These are phyloP conservation scores for Metschnikowia noctiluminum DNA, from an alignment of 805 yeast genomes.

Conservation along the genomic window DNA sequence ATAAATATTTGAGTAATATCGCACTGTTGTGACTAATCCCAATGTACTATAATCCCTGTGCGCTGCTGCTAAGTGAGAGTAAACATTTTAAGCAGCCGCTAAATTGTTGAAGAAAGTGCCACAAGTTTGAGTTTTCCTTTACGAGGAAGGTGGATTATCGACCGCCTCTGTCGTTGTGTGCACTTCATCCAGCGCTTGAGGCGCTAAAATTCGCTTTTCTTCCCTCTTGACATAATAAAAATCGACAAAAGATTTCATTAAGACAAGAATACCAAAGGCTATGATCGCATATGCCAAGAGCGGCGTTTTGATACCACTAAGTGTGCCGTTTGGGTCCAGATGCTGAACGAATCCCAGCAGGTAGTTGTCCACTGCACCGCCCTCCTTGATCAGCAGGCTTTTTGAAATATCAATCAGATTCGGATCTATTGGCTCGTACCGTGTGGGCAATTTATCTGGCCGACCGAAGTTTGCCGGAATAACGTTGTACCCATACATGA, in stretches of 20 bases:
- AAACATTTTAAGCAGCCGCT: too few relatives aligned
- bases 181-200: conserved; percentile 23
- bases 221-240: conserved; percentile 72
- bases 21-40: too few relatives aligned
- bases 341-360: conserved; percentile 28
- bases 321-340: conserved; percentile 22
- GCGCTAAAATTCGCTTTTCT: conserved; percentile 60
- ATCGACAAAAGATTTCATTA: conserved; percentile 65
- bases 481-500: conserved; percentile 54
- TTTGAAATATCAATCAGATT: conserved; percentile 31
- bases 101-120: too few relatives aligned
- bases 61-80: not conserved
- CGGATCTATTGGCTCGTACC: conserved; percentile 34
- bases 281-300: conserved; percentile 61
- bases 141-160: conserved; percentile 6
- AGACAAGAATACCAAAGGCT: conserved; percentile 63
- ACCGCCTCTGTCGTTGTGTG: conserved; percentile 15
- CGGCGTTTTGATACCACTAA: conserved; percentile 27
- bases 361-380: conserved; percentile 28
- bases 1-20: too few relatives aligned
- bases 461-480: conserved; percentile 40
- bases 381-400: conserved; percentile 24
- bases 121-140: not conserved
- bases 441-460: conserved; percentile 31
- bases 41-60: too few relatives aligned